Evolutionary conservation across 1,284 basidiomycete species (phyloP).

Genomic region (Jaminaea rosea): DNA sequence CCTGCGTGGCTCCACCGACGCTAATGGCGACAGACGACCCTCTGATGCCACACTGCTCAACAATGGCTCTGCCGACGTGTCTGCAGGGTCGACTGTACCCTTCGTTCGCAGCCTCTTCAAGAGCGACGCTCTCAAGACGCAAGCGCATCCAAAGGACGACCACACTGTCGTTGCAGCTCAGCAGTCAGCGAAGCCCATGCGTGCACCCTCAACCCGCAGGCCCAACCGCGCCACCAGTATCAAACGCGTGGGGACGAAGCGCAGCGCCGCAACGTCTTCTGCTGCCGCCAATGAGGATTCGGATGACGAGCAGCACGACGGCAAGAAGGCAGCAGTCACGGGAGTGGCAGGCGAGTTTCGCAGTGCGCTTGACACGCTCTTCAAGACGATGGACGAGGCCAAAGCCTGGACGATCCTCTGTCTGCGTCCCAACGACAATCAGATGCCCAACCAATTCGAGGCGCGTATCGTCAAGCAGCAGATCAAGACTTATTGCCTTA

Average conservation of each 20-base stretch:
- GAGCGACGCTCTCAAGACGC: constrained; percentile 74
- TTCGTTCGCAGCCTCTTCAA: constrained; percentile 87
- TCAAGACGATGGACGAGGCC: constrained; percentile 79
- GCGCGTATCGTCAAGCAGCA: constrained; percentile 84
- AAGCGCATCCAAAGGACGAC: constrained; percentile 80
- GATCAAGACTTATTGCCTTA: constrained; percentile 69
- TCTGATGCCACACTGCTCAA: not conserved
- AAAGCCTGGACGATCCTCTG: constrained; percentile 89
- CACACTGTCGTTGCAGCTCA: constrained; percentile 89
- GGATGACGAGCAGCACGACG: constrained; percentile 53
- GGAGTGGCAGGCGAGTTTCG: constrained; percentile 79
- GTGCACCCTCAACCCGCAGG: constrained; percentile 61
- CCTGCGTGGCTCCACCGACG: constrained; percentile 58
- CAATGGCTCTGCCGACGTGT: constrained; percentile 32
- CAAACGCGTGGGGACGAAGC: constrained; percentile 39
- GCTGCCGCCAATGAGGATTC: constrained; percentile 50
- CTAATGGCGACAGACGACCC: constrained; percentile 12
- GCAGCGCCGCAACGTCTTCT: no score
- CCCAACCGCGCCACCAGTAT: constrained; percentile 27
- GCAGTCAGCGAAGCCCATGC: constrained; percentile 83
- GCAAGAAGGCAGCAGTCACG: constrained; percentile 49
- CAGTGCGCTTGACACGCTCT: constrained; percentile 69
- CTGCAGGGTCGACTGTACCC: constrained; percentile 49
- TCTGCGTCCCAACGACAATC: constrained; percentile 86
- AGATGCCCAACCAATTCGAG: constrained; percentile 86